Base-by-base conservation (phyloP, 169 alveolate genomes). In the Eimeria sp. region DNA sequence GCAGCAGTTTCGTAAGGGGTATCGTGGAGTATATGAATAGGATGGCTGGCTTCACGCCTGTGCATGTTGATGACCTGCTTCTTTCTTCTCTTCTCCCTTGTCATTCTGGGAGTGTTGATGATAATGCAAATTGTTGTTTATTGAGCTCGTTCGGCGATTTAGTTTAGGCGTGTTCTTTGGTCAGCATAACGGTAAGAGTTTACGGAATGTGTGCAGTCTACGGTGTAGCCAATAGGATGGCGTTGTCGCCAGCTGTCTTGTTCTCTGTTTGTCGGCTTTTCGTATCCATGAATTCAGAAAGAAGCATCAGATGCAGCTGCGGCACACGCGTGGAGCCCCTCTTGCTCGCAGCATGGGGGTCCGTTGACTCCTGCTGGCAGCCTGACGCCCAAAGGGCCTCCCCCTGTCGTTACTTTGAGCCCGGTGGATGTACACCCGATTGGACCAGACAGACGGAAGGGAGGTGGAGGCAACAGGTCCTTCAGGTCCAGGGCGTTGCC, bases 321-420 rank as follows among this genome's bases (percentile, higher is more conserved):
- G 27, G 54, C 83, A 0, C 83, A 73, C 30, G 5, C 83, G 16
- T 73, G 83, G 83, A 73, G 83, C 54, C 83, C 83, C 27, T 30
- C 83, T 0, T 5, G 83, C 30, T 73, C 83, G 83, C 83, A 70
- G 25, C 80, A 73, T 4, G 57, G 20, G 49, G 83, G 83, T 40
- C 9, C 83, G 4, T 16, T 40, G 83, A 73, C 83, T 18, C 83
- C 54, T 6, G 54, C 25, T 5, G 54, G 83, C 83, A 40, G 83
- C n/a, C 30, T 73, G 51, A 73, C 83, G 27, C 57, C 83, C 7
- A 73, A 73, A 20, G 83, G 54, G 11, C 83, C 83, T 43, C 83
- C 83, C 5, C 83, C 83, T 73, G n/a, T 54, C 51, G 51, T 73
- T 40, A 43, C 40, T 13, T 80, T 47, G 89, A 72, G 89, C 14